Percentiles rank a stretch among this genome's conserved stretches.
phyloP scores from a whole-genome alignment of 164 flowering plant genomes.

The Magnolia kwangsiensis region DNA sequence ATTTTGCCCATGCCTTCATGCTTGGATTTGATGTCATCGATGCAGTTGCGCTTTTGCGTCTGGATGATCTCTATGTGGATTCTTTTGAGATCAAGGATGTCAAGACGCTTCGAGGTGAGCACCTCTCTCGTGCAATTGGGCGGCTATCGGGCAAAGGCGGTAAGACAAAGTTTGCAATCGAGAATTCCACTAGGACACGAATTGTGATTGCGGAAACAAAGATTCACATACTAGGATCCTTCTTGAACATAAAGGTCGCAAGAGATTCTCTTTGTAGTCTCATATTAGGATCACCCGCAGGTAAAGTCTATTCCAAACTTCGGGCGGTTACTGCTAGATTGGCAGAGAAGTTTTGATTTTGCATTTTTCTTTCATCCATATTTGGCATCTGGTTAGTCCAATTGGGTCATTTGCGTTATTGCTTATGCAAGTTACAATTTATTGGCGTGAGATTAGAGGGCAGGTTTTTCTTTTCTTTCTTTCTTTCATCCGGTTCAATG shows the following conservation, averaged over 20 bases:
- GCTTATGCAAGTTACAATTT: too few species aligned
- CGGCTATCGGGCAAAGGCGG: conserved; percentile 40
- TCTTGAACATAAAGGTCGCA: conserved; percentile 35
- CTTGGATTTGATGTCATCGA: conserved; percentile 34
- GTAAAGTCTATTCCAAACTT: conserved; percentile 39
- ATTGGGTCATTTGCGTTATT: too few species aligned
- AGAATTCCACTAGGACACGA: conserved; percentile 30
- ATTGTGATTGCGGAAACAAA: conserved; percentile 29
- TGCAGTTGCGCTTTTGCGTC: conserved; percentile 28
- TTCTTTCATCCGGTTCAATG: too few species aligned
- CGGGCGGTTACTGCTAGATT: conserved; percentile 33
- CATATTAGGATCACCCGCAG: conserved; percentile 37
- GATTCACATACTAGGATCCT: conserved; percentile 35
- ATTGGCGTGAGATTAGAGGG: too few species aligned
- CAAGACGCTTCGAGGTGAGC: conserved; percentile 36
- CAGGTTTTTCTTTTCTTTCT: too few species aligned
- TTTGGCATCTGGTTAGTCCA: too few species aligned
- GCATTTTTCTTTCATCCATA: neutral
- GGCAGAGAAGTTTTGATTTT: conserved; percentile 31
- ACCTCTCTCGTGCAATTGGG: conserved; percentile 38
- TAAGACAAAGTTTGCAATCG: conserved; percentile 35
- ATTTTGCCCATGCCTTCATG: conserved; percentile 40
- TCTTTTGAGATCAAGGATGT: conserved; percentile 41
- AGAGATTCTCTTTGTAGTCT: conserved; percentile 37
- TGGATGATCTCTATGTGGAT: conserved; percentile 36